Percentiles rank a stretch among this genome's conserved stretches.
Conservation (phyloP, 352 stramenopile species). For the Globisporangium paroecandrum region DNA sequence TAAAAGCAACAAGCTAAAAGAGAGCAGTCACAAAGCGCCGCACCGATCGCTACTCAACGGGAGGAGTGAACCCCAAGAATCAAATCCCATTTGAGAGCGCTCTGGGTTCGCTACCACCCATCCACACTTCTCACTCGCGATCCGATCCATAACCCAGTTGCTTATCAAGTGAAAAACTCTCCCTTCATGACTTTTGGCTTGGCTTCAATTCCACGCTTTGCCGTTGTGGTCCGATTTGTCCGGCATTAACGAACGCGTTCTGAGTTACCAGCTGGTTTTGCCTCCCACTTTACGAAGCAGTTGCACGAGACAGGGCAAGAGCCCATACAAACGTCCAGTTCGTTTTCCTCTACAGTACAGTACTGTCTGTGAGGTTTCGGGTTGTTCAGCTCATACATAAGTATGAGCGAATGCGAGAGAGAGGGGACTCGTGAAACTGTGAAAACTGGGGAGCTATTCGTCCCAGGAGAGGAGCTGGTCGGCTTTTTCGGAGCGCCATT, state of each 20-base stretch:
- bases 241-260: slow-evolving; percentile 2
- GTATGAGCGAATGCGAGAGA: background rate
- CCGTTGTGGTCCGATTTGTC: background rate
- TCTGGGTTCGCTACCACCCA: background rate
- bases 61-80: background rate
- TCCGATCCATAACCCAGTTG: background rate
- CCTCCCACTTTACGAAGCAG: background rate
- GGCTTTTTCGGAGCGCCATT: slow-evolving; percentile 1
- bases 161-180: background rate
- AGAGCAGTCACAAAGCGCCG: background rate
- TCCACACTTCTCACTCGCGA: background rate
- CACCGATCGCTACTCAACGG: background rate
- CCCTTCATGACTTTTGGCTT: background rate
- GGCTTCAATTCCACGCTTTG: background rate
- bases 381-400: background rate
- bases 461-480: background rate
- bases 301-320: background rate
- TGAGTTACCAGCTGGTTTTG: slow-evolving; percentile 7
- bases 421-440: background rate
- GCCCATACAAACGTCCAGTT: slow-evolving; percentile 5
- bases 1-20: background rate
- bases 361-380: background rate
- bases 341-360: background rate
- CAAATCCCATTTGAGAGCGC: background rate
- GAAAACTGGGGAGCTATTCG: background rate